Percentiles rank a stretch among this genome's conserved stretches.
Conservation (phyloP, 2,329 filamentous ascomycete species). For the Claviceps monticola region DNA sequence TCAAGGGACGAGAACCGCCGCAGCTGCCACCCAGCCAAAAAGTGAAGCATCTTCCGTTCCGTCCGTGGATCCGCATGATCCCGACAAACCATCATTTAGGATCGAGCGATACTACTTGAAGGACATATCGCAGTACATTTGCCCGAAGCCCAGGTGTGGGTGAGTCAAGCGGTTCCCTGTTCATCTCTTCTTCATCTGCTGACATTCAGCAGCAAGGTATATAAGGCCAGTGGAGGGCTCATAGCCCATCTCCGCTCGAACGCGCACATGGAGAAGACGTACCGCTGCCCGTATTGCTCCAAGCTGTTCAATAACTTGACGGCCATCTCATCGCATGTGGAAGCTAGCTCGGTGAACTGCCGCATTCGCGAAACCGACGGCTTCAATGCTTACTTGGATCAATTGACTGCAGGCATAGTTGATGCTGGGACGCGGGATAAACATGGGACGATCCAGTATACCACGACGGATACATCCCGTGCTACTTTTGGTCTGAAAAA, state of each 20-base stretch:
- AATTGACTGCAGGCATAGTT: constrained; percentile 19
- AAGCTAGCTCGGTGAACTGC: constrained; percentile 29
- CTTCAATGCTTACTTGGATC: constrained; percentile 20
- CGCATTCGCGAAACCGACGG: constrained; percentile 26
- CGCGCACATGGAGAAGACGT: constrained; percentile 22
- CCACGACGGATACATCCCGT: constrained; percentile 9
- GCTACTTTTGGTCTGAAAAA: background rate
- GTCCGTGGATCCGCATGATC: constrained; percentile 25
- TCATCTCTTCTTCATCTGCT: background rate
- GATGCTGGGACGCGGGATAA: constrained; percentile 11
- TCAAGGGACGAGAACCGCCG: background rate
- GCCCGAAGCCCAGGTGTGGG: constrained; percentile 39
- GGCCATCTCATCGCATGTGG: constrained; percentile 34
- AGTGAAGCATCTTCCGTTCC: constrained; percentile 6
- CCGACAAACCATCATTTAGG: constrained; percentile 32
- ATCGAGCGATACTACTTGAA: constrained; percentile 30
- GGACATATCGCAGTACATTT: constrained; percentile 32
- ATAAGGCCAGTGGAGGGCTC: constrained; percentile 19
- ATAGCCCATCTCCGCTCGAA: constrained; percentile 30
- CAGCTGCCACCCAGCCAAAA: constrained; percentile 7
- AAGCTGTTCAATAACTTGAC: constrained; percentile 25
- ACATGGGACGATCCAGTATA: constrained; percentile 17
- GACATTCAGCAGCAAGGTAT: constrained; percentile 23
- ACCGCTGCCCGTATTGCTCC: constrained; percentile 31
- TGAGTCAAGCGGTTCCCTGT: constrained; percentile 18